Evolutionary conservation across 345 rosid genomes (phyloP).

Genomic region (Eucalyptus guilfoylei): DNA sequence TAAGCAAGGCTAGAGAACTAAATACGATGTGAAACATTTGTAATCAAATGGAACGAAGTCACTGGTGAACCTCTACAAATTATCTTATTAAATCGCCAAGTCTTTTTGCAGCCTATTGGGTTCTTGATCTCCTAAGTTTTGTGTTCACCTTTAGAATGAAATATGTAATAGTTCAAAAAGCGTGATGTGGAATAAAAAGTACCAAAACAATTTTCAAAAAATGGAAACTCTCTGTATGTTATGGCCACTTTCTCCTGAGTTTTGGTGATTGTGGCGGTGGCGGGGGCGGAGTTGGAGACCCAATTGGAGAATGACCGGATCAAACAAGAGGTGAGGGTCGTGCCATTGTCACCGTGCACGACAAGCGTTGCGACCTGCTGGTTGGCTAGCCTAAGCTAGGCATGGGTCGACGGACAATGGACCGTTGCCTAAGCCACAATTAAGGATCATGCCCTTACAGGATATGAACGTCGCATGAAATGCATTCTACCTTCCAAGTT

Average conservation of each 20-base stretch:
- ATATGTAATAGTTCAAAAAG: not conserved
- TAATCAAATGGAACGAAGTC: not conserved
- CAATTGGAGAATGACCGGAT: not conserved
- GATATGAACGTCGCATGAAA: not conserved
- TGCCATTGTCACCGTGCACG: not conserved
- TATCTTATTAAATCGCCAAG: not conserved
- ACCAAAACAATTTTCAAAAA: not conserved
- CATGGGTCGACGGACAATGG: not conserved
- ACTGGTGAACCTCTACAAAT: not conserved
- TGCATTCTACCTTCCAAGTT: not conserved
- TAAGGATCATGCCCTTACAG: not conserved
- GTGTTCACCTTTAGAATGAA: not conserved
- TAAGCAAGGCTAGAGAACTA: not conserved
- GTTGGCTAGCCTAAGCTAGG: not conserved
- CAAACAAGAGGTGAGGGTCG: not conserved
- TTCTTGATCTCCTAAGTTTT: not conserved
- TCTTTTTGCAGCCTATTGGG: not conserved
- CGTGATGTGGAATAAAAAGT: not conserved
- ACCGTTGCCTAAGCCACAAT: not conserved
- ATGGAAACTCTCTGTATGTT: not conserved
- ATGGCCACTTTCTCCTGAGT: not conserved
- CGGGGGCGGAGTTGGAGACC: not conserved
- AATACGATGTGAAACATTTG: not conserved
- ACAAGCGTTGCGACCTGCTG: not conserved
- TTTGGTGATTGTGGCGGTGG: not conserved